These are phyloP conservation scores for Zalaria sp. DNA, from an alignment of 2,329 filamentous ascomycete species.

Conservation along the genomic window DNA sequence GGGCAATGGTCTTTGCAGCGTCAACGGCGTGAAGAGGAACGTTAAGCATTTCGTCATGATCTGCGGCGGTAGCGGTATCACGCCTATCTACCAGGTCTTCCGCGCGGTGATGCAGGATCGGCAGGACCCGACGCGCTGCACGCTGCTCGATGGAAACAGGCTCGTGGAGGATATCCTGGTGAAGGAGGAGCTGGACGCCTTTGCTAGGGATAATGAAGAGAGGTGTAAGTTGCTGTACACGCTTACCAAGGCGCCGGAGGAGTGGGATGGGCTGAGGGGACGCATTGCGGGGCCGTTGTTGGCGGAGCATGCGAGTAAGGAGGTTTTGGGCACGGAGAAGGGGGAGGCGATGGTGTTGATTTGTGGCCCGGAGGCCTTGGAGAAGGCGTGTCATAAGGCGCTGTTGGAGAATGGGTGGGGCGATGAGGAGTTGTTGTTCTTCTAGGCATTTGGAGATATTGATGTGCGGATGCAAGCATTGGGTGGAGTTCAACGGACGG, in stretches of 20 bases:
- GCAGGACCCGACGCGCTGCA: constrained; percentile 51
- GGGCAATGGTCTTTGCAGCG: constrained; percentile 47
- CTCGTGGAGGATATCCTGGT: constrained; percentile 72
- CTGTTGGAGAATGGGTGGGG: constrained; percentile 53
- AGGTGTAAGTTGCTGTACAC: constrained; percentile 55
- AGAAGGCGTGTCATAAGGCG: constrained; percentile 47
- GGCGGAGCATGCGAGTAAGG: constrained; percentile 36
- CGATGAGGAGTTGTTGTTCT: constrained; percentile 62
- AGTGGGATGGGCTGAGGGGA: constrained; percentile 56
- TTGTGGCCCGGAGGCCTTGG: constrained; percentile 65
- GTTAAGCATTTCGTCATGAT: constrained; percentile 71
- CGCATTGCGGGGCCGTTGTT: constrained; percentile 52
- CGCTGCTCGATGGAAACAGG: constrained; percentile 68
- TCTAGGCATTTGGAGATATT: no score
- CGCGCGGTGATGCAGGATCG: constrained; percentile 55
- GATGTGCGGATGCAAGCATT: no score
- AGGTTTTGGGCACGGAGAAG: constrained; percentile 14
- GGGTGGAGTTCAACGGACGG: neutral
- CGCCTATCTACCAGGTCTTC: constrained; percentile 78
- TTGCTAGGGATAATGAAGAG: constrained; percentile 39
- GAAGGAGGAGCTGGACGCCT: constrained; percentile 52
- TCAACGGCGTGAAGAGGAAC: constrained; percentile 42
- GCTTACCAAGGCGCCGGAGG: constrained; percentile 46
- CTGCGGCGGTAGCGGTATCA: constrained; percentile 78
- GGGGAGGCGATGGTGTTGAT: constrained; percentile 54